Evolutionary conservation across 108 stramenopile genomes (phyloP), one percentile per base, ranked within the genome.

Genomic region (Mediolabrus comicus): DNA sequence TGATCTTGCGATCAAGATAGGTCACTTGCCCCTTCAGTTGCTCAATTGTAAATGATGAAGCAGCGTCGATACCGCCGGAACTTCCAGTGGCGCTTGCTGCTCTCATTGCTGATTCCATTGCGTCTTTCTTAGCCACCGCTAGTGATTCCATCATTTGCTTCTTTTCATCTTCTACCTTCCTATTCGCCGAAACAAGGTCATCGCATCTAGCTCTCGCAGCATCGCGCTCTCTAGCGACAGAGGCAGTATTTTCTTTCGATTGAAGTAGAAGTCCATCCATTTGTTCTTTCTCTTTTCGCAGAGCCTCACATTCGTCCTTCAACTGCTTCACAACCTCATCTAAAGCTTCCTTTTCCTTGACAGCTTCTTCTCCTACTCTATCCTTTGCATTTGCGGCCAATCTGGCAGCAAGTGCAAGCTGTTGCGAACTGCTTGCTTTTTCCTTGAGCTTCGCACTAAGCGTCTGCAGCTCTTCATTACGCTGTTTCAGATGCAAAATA

Each of bases 321-420:
- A 62, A 69, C 49, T 54, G 39, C 29, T 60, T 61, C 16, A 78
- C 63, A 25, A 79, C 77, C 39, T 74, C 76, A 49, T 86, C 85
- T 28, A 86, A 72, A 31, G 68, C 67, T 56, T 81, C 71, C 31
- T 83, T 85, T 57, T 87, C 86, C 22, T 88, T 87, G 0, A 83
- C 28, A 11, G 83, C 71, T 65, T 94, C 93, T 80, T 94, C 93
- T 9, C 81, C 67, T 31, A 91, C 77, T 55, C 90, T 77, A 28
- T 86, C 89, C 62, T 88, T 81, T 3, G 90, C 90, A 79, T 94
- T 94, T 1, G 88, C 80, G 19, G 90, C 93, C 35, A 94, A 72
- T 30, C 93, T 71, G 16, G 93, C 88, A 39, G 88, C 82, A 34
- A 91, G 74, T 14, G 88, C 84, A n/a, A 95, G 69, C 67, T 95